Base-by-base conservation (phyloP, 208 protist genomes). In the Phytomonas sp. region DNA sequence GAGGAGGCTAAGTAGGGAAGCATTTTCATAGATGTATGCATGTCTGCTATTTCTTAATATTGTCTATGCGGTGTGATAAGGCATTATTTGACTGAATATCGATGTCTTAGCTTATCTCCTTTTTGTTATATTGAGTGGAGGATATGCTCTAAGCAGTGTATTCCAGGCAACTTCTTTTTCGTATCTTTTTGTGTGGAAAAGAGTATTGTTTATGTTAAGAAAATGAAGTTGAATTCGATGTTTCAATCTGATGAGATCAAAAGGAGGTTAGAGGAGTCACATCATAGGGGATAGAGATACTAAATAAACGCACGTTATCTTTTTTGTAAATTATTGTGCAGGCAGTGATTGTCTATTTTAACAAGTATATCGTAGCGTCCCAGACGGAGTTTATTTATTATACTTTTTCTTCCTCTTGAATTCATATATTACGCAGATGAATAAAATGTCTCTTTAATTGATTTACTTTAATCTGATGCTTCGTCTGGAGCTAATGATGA, bases 1-100 rank as follows among this genome's bases (percentile, higher is more conserved):
- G 46, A 56, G 20, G 20, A 56, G 23, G 46, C 20, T 56, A 26
- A 26, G 20, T 26, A 26, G 46, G 46, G 20, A 23, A 40, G n/a
- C 17, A 37, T 28, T 23, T 34, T 51, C 11, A 61, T 68, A 32
- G 56, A 60, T 71, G 53, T 65, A 61, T 71, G 67, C 65, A 64
- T 72, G 29, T 60, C 34, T 59, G 46, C 37, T 65, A 28, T 40
- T 33, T 62, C 8, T 65, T 32, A 56, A 56, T 56, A 56, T 26
- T 33, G 60, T n/a, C 11, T 64, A 40, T 40, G 15, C n/a, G 20
- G 33, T 4, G 30, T 17, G 4, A 64, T 13, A 34, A n/a, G n/a
- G n/a, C 5, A n/a, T 32, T 37, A 64, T 7, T 26, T 2, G 61
- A 23, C 9, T 56, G 20, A 20, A 26, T 26, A 56, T 56, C 4